phyloP scores from a whole-genome alignment of 768 basidiomycete genomes.

The Collybia mongolica region DNA sequence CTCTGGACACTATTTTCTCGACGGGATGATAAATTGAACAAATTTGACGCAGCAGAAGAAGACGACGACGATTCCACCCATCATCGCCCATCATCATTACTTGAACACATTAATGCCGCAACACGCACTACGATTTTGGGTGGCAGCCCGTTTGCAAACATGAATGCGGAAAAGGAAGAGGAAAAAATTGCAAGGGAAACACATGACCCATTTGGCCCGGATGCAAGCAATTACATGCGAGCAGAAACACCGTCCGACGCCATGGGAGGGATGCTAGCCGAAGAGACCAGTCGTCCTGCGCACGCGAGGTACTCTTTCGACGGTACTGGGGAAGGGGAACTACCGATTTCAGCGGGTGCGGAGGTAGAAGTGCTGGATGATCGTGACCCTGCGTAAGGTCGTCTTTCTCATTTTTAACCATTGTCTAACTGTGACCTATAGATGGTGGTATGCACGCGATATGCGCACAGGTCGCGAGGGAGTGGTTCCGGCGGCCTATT shows the following conservation, averaged over 20 bases:
- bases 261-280: conserved; percentile 57
- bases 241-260: conserved; percentile 83
- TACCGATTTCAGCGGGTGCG: conserved; percentile 64
- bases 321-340: conserved; percentile 75
- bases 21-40: conserved; percentile 68
- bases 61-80: conserved; percentile 76
- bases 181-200: conserved; percentile 36
- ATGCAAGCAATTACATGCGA: conserved; percentile 74
- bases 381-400: conserved; percentile 71
- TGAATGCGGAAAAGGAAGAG: conserved; percentile 56
- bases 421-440: conserved; percentile 28
- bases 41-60: conserved; percentile 61
- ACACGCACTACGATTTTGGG: conserved; percentile 83
- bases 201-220: conserved; percentile 66
- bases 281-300: conserved; percentile 71
- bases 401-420: neutral
- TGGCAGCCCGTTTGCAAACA: conserved; percentile 35
- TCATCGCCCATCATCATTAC: conserved; percentile 82
- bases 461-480: conserved; percentile 78
- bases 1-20: conserved; percentile 87
- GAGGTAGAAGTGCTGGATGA: conserved; percentile 81
- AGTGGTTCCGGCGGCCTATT: conserved; percentile 88
- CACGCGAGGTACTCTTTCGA: conserved; percentile 85
- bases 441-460: conserved; percentile 96
- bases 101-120: conserved; percentile 90